Base-by-base conservation (phyloP, 257 asterid species). In the Nyctanthes arbortristis region DNA sequence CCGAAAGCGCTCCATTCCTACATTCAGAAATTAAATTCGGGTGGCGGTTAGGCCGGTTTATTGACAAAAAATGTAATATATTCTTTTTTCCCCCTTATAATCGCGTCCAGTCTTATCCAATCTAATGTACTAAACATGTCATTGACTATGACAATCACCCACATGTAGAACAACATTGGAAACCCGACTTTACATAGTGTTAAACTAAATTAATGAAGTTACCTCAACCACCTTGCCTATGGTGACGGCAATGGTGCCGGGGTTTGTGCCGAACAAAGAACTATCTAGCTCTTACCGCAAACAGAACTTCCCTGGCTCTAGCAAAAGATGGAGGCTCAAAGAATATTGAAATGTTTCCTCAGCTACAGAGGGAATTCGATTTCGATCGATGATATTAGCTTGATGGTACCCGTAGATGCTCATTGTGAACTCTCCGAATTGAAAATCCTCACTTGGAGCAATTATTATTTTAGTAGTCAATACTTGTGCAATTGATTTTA, bases 201-300 rank as follows among this genome's bases (percentile, higher is more conserved):
- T 16, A 43, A 43, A 13, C 20, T 43, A 43, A 43, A 16, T 43
- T 43, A 43, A n/a, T n/a, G n/a, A n/a, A 18, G n/a, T 29, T 78
- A 86, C 93, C 93, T 84, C 70, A 32, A 82, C 58, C 62, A 86
- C 78, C 24, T 84, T 73, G 16, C 89, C 93, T 0, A 75, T 37
- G 0, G 84, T 72, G 49, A 86, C 79, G 43, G 78, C 67, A 34
- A 84, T 74, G 64, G 86, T 71, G 16, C 72, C 68, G 6, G 32
- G 69, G 67, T 40, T 75, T 11, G 78, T 62, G 57, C 65, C 64
- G 16, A 79, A 80, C 4, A 83, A 72, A 24, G 73, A 47, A 6
- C 70, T 47, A 54, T 65, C 76, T 18, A 14, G 9, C 7, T 67
- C 65, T 3, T 73, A 43, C 5, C 64, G 63, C 43, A 37, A 30